phyloP scores from a whole-genome alignment of 2,329 filamentous ascomycete genomes.

The Fusarium sp. region DNA sequence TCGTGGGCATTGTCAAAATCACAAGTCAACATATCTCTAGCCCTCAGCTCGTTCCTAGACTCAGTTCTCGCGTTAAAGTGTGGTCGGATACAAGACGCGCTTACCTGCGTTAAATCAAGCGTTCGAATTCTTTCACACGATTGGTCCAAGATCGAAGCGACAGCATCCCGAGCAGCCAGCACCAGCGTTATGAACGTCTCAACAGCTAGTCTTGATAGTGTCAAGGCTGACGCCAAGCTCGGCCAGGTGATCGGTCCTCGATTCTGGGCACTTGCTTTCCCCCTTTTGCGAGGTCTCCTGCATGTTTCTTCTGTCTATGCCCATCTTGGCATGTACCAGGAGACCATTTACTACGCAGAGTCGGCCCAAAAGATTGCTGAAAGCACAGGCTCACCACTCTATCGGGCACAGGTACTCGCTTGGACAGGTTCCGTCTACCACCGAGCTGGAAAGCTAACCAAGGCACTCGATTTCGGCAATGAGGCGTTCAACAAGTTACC shows the following conservation, averaged over 20 bases:
- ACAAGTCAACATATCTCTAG: conserved; percentile 46
- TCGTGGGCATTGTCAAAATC: conserved; percentile 49
- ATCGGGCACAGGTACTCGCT: conserved; percentile 62
- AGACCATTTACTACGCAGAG: conserved; percentile 88
- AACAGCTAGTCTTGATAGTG: conserved; percentile 43
- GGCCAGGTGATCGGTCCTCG: conserved; percentile 58
- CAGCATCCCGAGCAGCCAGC: conserved; percentile 23
- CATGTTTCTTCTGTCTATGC: conserved; percentile 83
- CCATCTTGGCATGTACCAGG: conserved; percentile 86
- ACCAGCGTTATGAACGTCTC: conserved; percentile 44
- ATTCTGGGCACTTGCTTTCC: conserved; percentile 83
- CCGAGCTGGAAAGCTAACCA: conserved; percentile 67
- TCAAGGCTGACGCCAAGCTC: conserved; percentile 36
- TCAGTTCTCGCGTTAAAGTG: conserved; percentile 72
- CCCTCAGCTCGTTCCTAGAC: conserved; percentile 61
- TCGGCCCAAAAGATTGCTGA: conserved; percentile 82
- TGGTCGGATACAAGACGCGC: conserved; percentile 67
- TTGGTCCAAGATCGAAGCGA: conserved; percentile 62
- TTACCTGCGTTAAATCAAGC: conserved; percentile 65
- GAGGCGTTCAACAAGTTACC: conserved; percentile 64
- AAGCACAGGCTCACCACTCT: conserved; percentile 70
- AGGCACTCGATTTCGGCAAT: conserved; percentile 65
- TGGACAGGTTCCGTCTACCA: conserved; percentile 66
- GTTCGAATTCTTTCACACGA: conserved; percentile 66
- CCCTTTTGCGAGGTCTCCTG: conserved; percentile 75